Percentiles rank a stretch among this genome's conserved stretches.
Conservation (phyloP, 2,329 filamentous ascomycete species). For the Apiospora sp. region DNA sequence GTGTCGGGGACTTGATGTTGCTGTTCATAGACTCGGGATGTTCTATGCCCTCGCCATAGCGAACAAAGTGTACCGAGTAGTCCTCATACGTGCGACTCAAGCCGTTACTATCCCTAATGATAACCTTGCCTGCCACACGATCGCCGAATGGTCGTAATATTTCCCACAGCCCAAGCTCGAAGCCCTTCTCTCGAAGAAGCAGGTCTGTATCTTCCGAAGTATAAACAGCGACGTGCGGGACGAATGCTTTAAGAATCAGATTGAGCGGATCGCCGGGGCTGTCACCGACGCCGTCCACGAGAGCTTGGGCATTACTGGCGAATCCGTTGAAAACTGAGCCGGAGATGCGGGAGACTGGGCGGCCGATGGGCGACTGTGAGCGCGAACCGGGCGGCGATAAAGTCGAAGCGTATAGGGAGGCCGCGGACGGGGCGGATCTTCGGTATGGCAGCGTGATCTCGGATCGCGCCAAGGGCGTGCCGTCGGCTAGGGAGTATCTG, state of each 20-base stretch:
- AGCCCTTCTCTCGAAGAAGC: slow-evolving; percentile 83
- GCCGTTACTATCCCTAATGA: slow-evolving; percentile 88
- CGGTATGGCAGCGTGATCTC: slow-evolving; percentile 63
- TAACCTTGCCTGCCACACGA: slow-evolving; percentile 84
- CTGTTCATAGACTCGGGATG: slow-evolving; percentile 52
- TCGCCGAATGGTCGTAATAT: slow-evolving; percentile 92
- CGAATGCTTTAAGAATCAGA: slow-evolving; percentile 83
- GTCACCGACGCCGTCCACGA: slow-evolving; percentile 52
- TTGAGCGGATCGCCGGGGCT: slow-evolving; percentile 63
- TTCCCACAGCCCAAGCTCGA: slow-evolving; percentile 82
- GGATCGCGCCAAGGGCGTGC: slow-evolving; percentile 56
- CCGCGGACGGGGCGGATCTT: slow-evolving; percentile 63
- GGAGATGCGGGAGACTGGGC: slow-evolving; percentile 63
- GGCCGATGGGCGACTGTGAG: slow-evolving; percentile 71
- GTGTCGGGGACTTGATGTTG: slow-evolving; percentile 42
- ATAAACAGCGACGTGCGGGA: slow-evolving; percentile 87
- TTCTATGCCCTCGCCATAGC: slow-evolving; percentile 68
- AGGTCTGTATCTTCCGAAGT: slow-evolving; percentile 87
- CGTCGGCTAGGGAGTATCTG: slow-evolving; percentile 62
- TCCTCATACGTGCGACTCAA: slow-evolving; percentile 86
- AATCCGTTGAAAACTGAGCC: slow-evolving; percentile 64
- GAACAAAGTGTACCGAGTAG: slow-evolving; percentile 86
- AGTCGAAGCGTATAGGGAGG: slow-evolving; percentile 71
- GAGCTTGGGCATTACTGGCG: slow-evolving; percentile 51
- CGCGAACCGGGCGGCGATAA: slow-evolving; percentile 73